These are phyloP conservation scores for Hypoxylon sp. DNA, from an alignment of 2,329 filamentous ascomycete species.

Conservation along the genomic window DNA sequence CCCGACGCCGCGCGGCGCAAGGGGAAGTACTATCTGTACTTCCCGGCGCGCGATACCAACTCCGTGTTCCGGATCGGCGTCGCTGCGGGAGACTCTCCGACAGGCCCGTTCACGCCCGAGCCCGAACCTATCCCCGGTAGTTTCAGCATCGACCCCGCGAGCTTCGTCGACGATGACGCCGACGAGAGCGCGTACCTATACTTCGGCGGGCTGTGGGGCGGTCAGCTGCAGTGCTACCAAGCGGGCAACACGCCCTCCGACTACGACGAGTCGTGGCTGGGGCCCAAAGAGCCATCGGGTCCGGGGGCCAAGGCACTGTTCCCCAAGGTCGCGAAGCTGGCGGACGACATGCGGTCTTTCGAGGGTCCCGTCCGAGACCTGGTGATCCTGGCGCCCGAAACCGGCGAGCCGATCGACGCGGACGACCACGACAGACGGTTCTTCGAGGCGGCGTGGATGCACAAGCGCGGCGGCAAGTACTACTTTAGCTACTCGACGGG, in stretches of 20 bases:
- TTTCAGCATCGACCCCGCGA: constrained; percentile 82
- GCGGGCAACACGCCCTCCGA: constrained; percentile 56
- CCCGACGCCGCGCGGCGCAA: constrained; percentile 78
- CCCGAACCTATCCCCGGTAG: constrained; percentile 73
- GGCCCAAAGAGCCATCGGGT: constrained; percentile 70
- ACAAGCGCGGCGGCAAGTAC: constrained; percentile 76
- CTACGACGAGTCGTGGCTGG: constrained; percentile 67
- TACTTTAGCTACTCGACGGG: constrained; percentile 85
- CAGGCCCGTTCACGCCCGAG: constrained; percentile 77
- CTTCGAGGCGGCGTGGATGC: constrained; percentile 85
- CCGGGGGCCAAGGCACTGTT: constrained; percentile 68
- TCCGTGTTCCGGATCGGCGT: constrained; percentile 81
- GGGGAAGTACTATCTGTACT: constrained; percentile 79
- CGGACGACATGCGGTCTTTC: constrained; percentile 74
- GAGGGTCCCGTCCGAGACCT: constrained; percentile 67
- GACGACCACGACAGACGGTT: constrained; percentile 80
- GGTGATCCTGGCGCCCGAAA: constrained; percentile 71
- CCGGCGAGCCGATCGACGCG: constrained; percentile 68
- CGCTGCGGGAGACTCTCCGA: constrained; percentile 70
- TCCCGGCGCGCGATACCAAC: constrained; percentile 78
- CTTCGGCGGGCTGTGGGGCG: constrained; percentile 84
- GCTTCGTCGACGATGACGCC: constrained; percentile 76
- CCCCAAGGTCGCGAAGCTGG: constrained; percentile 74
- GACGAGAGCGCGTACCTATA: constrained; percentile 70
- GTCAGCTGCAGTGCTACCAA: constrained; percentile 82